Conservation (phyloP, 2,329 filamentous ascomycete species). For the Penicillium aurantiogriseum region DNA sequence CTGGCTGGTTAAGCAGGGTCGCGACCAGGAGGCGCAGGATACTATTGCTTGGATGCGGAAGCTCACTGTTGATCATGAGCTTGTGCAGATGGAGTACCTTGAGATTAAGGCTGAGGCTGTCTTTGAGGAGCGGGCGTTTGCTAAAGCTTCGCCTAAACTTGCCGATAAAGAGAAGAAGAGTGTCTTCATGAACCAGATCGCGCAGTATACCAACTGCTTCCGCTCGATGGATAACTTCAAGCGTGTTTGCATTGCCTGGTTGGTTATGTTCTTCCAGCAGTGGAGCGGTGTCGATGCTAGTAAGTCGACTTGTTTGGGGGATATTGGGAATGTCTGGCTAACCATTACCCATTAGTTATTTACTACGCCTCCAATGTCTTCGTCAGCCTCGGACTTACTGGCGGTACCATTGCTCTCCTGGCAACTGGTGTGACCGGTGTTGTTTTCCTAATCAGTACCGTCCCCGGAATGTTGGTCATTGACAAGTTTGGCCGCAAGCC, state of each 20-base stretch:
- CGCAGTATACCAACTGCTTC: slow-evolving; percentile 52
- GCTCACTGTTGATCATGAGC: slow-evolving; percentile 35
- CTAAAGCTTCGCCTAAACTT: slow-evolving; percentile 46
- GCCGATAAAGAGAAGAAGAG: slow-evolving; percentile 38
- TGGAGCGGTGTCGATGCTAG: slow-evolving; percentile 46
- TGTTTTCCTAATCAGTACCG: slow-evolving; percentile 33
- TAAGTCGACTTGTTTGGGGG: slow-evolving; percentile 9
- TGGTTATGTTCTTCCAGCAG: slow-evolving; percentile 52
- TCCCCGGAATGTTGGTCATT: slow-evolving; percentile 33
- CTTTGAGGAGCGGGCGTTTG: slow-evolving; percentile 46
- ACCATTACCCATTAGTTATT: slow-evolving; percentile 32
- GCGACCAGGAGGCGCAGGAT: slow-evolving; percentile 45
- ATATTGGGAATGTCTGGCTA: slow-evolving; percentile 21
- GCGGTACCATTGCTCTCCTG: slow-evolving; percentile 33
- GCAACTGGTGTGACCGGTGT: slow-evolving; percentile 38
- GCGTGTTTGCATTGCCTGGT: slow-evolving; percentile 45
- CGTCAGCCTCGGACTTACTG: slow-evolving; percentile 34
- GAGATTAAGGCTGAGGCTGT: slow-evolving; percentile 50
- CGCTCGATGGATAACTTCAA: slow-evolving; percentile 52
- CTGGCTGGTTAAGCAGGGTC: slow-evolving; percentile 50
- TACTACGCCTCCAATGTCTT: slow-evolving; percentile 45
- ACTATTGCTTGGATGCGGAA: slow-evolving; percentile 30
- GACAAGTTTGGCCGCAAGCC: slow-evolving; percentile 32
- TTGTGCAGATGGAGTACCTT: slow-evolving; percentile 46
- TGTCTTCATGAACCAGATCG: slow-evolving; percentile 47